Evolutionary conservation across 2,329 filamentous ascomycete species (phyloP), one percentile per base, ranked within the genome.

Genomic region (Fusarium nygamai): DNA sequence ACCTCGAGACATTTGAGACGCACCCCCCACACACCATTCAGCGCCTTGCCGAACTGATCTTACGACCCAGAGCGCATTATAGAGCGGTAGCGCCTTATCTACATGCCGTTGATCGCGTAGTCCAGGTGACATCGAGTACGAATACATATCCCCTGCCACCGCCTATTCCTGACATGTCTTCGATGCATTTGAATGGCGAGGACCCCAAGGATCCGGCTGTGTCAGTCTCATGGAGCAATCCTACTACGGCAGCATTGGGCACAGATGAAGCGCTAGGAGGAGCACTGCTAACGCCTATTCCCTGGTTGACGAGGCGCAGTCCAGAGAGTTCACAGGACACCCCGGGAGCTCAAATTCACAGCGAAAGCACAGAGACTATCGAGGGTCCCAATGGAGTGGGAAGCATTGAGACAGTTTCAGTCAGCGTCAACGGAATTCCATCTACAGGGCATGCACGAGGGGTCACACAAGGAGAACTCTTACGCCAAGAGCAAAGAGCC

Each of bases 21-120:
- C 89, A 93, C 76, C 96, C 96, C 3, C 96, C 96, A 1, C 94
- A 98, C 81, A 98, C 96, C 7, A 89, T 98, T 71, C 96, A 99
- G 84, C 93, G 96, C 44, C 89, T 99, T 29, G 91, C 95, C 29
- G 96, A 99, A 85, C 91, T 98, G 36, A 86, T 98, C 9, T 86
- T 97, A 41, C 84, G 87, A 33, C 96, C 96, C 3, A 92, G 87
- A 69, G 88, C 88, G 63, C 93, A 98, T 83, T 98, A 98, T 85
- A 91, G 89, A 70, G 93, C 91, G 61, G 88, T 98, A 6, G 91
- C 94, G 2, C 89, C 95, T 17, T 99, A 96, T 81, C 90, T 99
- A 17, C 93, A 96, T 77, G 96, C 96, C 6, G 89, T 98, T 56
- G 94, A 98, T 81, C 92, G 96, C 64, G 92, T 98, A 29, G 91